phyloP scores from a whole-genome alignment of 2,329 filamentous ascomycete genomes.

The Aspergillus aculeatinus region DNA sequence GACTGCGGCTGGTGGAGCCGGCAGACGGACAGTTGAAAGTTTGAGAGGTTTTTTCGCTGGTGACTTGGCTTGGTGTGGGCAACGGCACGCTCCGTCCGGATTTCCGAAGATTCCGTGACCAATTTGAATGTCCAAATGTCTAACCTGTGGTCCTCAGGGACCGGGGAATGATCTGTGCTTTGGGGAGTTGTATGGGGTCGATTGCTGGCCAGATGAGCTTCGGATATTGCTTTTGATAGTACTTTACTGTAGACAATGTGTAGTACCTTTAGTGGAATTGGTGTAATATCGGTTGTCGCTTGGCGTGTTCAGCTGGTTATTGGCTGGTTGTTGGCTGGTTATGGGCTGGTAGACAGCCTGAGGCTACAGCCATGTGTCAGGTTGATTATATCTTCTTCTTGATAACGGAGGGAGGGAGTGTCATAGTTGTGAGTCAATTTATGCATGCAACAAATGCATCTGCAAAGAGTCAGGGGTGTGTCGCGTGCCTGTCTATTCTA shows the following conservation, averaged over 20 bases:
- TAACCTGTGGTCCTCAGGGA: background rate
- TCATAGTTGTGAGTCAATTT: no score
- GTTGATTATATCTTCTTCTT: background rate
- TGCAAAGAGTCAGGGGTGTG: no score
- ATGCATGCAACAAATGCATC: no score
- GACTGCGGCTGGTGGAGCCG: background rate
- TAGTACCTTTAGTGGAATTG: background rate
- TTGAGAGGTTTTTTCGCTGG: no score
- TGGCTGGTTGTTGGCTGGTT: no score
- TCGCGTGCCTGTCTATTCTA: no score
- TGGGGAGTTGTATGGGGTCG: conserved; percentile 4
- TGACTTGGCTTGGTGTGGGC: background rate
- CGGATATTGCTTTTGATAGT: background rate
- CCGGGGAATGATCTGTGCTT: conserved; percentile 5
- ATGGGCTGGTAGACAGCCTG: no score
- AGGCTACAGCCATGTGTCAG: background rate
- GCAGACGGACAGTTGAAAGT: background rate
- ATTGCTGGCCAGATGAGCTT: background rate
- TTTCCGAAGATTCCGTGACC: background rate
- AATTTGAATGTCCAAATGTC: conserved; percentile 5
- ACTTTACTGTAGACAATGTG: background rate
- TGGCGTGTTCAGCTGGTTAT: background rate
- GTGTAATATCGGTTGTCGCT: background rate
- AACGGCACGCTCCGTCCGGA: background rate
- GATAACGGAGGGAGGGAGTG: background rate